These are phyloP conservation scores for Pythium utonaiense DNA, from an alignment of 352 stramenopile genomes.

Conservation along the genomic window DNA sequence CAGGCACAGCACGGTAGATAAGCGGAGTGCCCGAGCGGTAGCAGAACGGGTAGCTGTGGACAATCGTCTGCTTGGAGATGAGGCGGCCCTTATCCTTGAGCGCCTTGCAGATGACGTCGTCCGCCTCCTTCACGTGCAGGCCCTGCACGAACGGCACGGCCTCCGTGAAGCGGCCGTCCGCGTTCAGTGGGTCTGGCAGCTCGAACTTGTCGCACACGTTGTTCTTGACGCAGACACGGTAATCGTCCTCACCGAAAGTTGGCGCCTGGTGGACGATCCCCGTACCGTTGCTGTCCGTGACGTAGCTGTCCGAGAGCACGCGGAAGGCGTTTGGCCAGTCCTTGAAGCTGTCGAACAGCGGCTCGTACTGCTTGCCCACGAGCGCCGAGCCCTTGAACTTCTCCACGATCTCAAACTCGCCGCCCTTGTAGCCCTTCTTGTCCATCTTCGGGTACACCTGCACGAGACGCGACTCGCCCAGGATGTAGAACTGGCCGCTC, in stretches of 20 bases:
- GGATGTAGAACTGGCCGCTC: slow-evolving; percentile 90
- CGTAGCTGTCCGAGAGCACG: slow-evolving; percentile 97
- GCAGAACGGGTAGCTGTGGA: slow-evolving; percentile 99
- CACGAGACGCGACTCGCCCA: slow-evolving; percentile 90
- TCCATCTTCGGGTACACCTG: slow-evolving; percentile 97
- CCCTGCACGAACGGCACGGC: slow-evolving; percentile 91
- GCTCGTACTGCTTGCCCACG: slow-evolving; percentile 95
- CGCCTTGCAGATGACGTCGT: slow-evolving; percentile 94
- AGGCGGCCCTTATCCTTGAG: slow-evolving; percentile 95
- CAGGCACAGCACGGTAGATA: slow-evolving; percentile 99
- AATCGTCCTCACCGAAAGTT: slow-evolving; percentile 99
- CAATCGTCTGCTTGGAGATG: slow-evolving; percentile 95
- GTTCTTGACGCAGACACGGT: slow-evolving; percentile 97
- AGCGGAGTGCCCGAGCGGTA: slow-evolving; percentile 99
- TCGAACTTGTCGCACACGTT: slow-evolving; percentile 94
- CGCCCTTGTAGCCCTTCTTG: slow-evolving; percentile 96
- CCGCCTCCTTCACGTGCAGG: slow-evolving; percentile 97
- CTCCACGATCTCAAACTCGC: slow-evolving; percentile 90
- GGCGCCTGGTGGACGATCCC: slow-evolving; percentile 98
- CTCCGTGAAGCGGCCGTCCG: slow-evolving; percentile 95
- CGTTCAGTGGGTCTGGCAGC: slow-evolving; percentile 96
- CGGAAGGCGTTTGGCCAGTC: slow-evolving; percentile 91
- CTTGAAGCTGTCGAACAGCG: slow-evolving; percentile 96
- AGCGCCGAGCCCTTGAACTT: slow-evolving; percentile 91
- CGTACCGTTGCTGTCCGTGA: slow-evolving; percentile 96